phyloP scores from a whole-genome alignment of 148 eudicot species.

The Chenopodium album region DNA sequence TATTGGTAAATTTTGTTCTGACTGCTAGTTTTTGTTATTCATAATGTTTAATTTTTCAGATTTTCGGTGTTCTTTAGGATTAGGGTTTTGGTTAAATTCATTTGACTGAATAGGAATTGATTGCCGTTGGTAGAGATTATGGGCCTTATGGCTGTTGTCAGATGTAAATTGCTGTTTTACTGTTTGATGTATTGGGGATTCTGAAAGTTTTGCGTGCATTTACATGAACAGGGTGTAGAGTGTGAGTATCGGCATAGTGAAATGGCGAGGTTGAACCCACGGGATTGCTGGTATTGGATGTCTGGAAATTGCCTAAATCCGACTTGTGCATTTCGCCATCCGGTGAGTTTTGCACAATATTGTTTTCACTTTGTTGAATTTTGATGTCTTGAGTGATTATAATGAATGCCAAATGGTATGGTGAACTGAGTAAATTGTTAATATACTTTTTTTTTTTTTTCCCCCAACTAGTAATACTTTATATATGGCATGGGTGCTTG shows the following conservation, averaged over 20 bases:
- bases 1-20: not conserved
- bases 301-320: conserved; percentile 62
- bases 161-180: not conserved
- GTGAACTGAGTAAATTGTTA: not conserved
- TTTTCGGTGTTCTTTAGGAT: not conserved
- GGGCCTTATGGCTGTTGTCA: not conserved
- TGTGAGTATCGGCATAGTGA: conserved; percentile 82
- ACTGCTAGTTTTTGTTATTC: not conserved
- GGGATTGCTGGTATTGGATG: conserved; percentile 84
- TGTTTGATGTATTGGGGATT: not conserved
- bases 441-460: not conserved
- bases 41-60: not conserved
- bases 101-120: not conserved
- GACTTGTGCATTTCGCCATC: conserved; percentile 73
- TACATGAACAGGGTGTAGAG: conserved; percentile 50
- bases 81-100: not conserved
- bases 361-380: not conserved
- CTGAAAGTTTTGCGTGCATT: not conserved
- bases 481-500: not conserved
- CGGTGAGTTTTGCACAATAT: conserved; percentile 42
- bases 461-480: not conserved
- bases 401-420: not conserved
- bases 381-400: not conserved
- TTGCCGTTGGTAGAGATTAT: not conserved
- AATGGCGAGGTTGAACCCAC: conserved; percentile 69